Conservation (phyloP, 805 yeast genomes). For the Starmerella floricola region DNA sequence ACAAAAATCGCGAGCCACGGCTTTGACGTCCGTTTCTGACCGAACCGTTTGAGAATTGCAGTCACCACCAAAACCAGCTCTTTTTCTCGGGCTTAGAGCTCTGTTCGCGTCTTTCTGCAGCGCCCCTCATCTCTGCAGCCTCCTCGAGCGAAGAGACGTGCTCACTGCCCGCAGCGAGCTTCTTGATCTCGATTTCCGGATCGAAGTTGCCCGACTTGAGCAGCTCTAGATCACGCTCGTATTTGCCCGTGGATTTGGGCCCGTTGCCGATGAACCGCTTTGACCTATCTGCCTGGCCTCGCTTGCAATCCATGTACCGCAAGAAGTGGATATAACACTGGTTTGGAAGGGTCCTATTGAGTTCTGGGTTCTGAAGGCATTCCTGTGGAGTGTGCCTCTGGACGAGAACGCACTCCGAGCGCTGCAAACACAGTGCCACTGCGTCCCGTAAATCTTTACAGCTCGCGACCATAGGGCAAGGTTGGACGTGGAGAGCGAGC, state of each 20-base stretch:
- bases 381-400: constrained; percentile 82
- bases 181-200: constrained; percentile 66
- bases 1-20: too few relatives aligned
- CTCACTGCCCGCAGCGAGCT: constrained; percentile 34
- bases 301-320: constrained; percentile 79
- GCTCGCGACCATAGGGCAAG: constrained; percentile 34
- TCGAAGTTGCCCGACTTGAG: constrained; percentile 71
- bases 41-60: constrained; percentile 10
- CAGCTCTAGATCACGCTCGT: constrained; percentile 74
- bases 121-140: constrained; percentile 10
- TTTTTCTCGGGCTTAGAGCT: neutral
- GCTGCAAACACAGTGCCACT: constrained; percentile 88
- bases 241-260: constrained; percentile 81
- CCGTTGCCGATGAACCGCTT: constrained; percentile 91
- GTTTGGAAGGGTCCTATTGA: constrained; percentile 69
- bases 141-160: constrained; percentile 15
- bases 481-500: too few relatives aligned
- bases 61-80: constrained; percentile 3
- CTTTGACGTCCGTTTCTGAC: too few relatives aligned
- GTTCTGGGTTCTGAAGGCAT: constrained; percentile 70
- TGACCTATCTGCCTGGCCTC: constrained; percentile 79
- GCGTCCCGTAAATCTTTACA: constrained; percentile 90
- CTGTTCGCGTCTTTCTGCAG: neutral
- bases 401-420: constrained; percentile 90
- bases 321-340: constrained; percentile 73